Evolutionary conservation across 306 rosid genomes (phyloP).

Genomic region (Ochetophila trinervis): DNA sequence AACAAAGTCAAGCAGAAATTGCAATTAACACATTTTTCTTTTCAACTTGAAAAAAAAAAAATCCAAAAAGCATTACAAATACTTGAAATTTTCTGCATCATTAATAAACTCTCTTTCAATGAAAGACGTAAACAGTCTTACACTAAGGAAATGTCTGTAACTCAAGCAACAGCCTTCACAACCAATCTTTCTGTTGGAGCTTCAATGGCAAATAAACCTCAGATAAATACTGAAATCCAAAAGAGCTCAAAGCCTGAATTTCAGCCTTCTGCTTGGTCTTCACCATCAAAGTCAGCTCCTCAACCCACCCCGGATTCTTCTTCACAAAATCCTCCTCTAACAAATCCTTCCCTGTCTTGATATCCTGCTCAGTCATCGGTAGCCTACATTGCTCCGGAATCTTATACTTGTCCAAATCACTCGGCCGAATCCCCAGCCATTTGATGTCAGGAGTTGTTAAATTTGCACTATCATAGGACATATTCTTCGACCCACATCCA

Average conservation of each 20-base stretch:
- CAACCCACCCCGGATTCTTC: conserved; percentile 97
- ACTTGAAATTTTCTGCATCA: background rate
- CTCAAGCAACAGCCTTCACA: conserved; percentile 25
- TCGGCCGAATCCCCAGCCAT: conserved; percentile 88
- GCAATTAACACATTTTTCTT: background rate
- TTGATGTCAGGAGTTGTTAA: conserved; percentile 93
- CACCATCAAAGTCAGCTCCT: conserved; percentile 86
- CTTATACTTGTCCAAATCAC: conserved; percentile 90
- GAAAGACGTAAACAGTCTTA: background rate
- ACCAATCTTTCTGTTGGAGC: conserved; percentile 89
- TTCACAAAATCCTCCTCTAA: conserved; percentile 93
- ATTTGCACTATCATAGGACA: conserved; percentile 91
- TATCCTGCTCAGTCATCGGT: conserved; percentile 95
- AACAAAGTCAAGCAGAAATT: background rate
- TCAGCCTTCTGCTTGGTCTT: conserved; percentile 96
- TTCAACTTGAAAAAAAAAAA: background rate
- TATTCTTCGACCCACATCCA: conserved; percentile 90
- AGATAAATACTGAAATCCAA: conserved; percentile 84
- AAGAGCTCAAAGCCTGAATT: conserved; percentile 88
- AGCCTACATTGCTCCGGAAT: conserved; percentile 89
- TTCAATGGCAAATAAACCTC: conserved; percentile 88
- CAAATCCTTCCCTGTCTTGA: conserved; percentile 91
- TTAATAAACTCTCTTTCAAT: background rate
- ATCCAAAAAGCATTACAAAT: background rate
- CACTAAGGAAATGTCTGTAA: background rate